These are phyloP conservation scores for Malus hybrid DNA, from an alignment of 331 rosid genomes.

Conservation along the genomic window DNA sequence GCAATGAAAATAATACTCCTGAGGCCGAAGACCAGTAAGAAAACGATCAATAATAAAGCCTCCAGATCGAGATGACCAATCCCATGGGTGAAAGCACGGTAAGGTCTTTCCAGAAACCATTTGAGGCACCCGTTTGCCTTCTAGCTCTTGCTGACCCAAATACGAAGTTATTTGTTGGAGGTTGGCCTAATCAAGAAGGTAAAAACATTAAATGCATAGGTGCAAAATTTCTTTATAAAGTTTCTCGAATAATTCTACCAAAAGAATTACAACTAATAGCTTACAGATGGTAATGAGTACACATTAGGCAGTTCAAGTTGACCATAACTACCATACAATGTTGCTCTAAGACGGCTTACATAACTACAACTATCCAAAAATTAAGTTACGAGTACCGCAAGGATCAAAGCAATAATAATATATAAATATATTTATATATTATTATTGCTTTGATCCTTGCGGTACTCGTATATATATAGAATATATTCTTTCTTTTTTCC, in stretches of 20 bases:
- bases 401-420: not conserved
- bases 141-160: slow-evolving; percentile 92
- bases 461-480: no score
- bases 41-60: slow-evolving; percentile 91
- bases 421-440: not conserved
- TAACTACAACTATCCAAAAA: not conserved
- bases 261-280: not conserved
- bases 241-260: not conserved
- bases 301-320: not conserved
- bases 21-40: slow-evolving; percentile 93
- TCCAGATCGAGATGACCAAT: slow-evolving; percentile 89
- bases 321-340: not conserved
- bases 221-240: not conserved
- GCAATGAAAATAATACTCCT: slow-evolving; percentile 94
- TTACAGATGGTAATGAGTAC: not conserved
- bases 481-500: not conserved
- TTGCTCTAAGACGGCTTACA: not conserved
- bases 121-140: slow-evolving; percentile 94
- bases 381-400: not conserved
- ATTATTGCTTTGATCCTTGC: no score
- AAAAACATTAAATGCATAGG: not conserved
- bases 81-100: slow-evolving; percentile 93
- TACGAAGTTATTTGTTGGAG: slow-evolving; percentile 95
- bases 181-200: slow-evolving; percentile 62
- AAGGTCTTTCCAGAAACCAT: slow-evolving; percentile 98